Conservation (phyloP, 345 rosid species). For the Adansonia digitata region DNA sequence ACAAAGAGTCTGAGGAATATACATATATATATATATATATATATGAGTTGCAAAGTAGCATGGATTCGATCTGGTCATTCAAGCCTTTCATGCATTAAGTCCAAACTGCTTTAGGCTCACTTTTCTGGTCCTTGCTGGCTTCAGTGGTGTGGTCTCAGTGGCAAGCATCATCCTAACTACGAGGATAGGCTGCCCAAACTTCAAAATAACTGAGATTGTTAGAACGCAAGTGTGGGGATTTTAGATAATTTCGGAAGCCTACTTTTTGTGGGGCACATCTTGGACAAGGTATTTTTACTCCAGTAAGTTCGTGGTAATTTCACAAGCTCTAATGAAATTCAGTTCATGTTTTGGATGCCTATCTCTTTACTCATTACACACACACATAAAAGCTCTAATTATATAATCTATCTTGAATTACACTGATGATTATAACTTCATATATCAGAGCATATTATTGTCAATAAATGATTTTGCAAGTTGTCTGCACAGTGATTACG, state of each 20-base stretch:
- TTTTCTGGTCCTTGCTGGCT: conserved; percentile 46
- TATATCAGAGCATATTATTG: not conserved
- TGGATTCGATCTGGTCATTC: conserved; percentile 21
- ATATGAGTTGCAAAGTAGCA: conserved; percentile 46
- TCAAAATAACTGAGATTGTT: conserved; percentile 25
- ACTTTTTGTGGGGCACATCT: not conserved
- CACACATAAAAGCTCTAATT: not conserved
- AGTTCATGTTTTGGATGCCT: not conserved
- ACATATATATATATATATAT: conserved; percentile 48
- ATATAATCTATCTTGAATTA: not conserved
- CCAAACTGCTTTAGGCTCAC: conserved; percentile 58
- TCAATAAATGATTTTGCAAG: not conserved
- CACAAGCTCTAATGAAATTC: not conserved
- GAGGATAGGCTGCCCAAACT: conserved; percentile 38
- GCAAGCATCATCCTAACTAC: conserved; percentile 33
- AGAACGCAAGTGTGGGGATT: not conserved
- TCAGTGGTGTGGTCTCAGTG: conserved; percentile 38
- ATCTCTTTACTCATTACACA: not conserved
- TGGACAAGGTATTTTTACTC: not conserved
- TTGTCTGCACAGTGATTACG: not conserved
- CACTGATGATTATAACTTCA: not conserved
- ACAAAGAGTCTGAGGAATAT: too few relatives aligned
- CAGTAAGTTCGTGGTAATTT: not conserved
- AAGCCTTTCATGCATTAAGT: conserved; percentile 38
- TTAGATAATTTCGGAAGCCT: not conserved